Evolutionary conservation across 441 rosid genomes (phyloP), one percentile per base, ranked within the genome.

Genomic region (Brassica balearica): DNA sequence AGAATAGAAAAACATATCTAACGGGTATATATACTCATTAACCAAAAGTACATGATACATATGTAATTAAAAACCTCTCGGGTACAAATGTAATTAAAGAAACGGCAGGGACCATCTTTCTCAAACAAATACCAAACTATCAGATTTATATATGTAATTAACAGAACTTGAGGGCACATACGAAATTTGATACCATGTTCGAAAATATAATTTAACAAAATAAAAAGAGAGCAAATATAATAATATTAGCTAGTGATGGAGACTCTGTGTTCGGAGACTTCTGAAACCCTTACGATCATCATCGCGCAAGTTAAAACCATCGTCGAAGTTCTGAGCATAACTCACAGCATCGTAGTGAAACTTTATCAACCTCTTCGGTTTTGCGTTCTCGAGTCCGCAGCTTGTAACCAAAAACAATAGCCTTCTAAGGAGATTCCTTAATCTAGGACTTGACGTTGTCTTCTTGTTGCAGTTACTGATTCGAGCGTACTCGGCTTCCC

Each of bases 311-410:
- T 77, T 79, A 14, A 58, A 78, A 8, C 91, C 92, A 27, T 93
- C 94, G 22, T 93, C 98, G 56, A 93, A 93, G 29, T 93, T 93
- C 82, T 86, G 90, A 0, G 92, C 84, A 69, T 93, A 93, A 81
- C 96, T 93, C 71, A 88, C 87, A 12, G 87, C 92, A 29, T 93
- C 98, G 23, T 91, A 93, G 48, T 85, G 91, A 72, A 90, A 91
- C 55, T 72, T 23, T 15, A 95, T 84, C 72, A 85, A 71, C 4
- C 86, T 90, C 64, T 87, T 87, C 0, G 88, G 64, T 65, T 70
- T 80, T 23, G 60, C 29, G 36, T 65, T 81, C 27, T 86, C 84
- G 71, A 73, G 81, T 2, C 81, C 23, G 77, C 69, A 80, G 75
- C 81, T 76, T 79, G 74, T 87, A 7, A 86, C 87, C 14, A 82